Conservation (phyloP, 2,329 filamentous ascomycete species). For the Bipolaris sorokiniana region DNA sequence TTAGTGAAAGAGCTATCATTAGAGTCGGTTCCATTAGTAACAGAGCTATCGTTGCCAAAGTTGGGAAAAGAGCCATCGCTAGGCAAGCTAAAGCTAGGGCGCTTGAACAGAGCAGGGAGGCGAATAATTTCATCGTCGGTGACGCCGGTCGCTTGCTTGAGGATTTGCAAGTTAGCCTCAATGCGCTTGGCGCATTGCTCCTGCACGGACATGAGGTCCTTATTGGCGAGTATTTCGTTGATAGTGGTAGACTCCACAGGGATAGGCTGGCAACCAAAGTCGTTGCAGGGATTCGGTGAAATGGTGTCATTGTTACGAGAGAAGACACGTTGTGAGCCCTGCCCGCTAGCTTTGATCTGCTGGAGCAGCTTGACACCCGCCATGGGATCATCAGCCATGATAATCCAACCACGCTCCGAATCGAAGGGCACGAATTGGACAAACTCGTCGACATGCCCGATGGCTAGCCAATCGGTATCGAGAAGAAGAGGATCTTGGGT, state of each 20-base stretch:
- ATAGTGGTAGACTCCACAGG: slow-evolving; percentile 3
- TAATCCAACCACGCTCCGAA: not conserved
- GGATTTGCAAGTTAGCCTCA: slow-evolving; percentile 6
- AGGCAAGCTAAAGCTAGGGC: not conserved
- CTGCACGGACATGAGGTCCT: slow-evolving; percentile 7
- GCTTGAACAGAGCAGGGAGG: slow-evolving; percentile 3
- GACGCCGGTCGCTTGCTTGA: slow-evolving; percentile 14
- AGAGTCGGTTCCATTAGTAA: too few relatives aligned
- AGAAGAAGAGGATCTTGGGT: slow-evolving; percentile 47
- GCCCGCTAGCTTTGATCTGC: not conserved
- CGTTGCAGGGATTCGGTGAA: not conserved
- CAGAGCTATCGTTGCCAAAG: not conserved
- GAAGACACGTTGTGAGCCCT: not conserved
- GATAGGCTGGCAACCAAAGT: not conserved
- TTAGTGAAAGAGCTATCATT: not conserved
- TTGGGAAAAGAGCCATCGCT: not conserved
- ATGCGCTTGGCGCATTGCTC: slow-evolving; percentile 6
- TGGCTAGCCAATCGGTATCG: slow-evolving; percentile 41
- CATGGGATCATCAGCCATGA: not conserved
- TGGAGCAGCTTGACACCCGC: not conserved
- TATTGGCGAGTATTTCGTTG: slow-evolving; percentile 4
- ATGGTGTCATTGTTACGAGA: slow-evolving; percentile 1
- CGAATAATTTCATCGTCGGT: slow-evolving; percentile 11
- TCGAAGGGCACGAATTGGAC: slow-evolving; percentile 40
- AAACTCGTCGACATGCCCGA: slow-evolving; percentile 48